Base-by-base conservation (phyloP, 2,329 filamentous ascomycete species). In the Ophiosphaerella herpotricha region DNA sequence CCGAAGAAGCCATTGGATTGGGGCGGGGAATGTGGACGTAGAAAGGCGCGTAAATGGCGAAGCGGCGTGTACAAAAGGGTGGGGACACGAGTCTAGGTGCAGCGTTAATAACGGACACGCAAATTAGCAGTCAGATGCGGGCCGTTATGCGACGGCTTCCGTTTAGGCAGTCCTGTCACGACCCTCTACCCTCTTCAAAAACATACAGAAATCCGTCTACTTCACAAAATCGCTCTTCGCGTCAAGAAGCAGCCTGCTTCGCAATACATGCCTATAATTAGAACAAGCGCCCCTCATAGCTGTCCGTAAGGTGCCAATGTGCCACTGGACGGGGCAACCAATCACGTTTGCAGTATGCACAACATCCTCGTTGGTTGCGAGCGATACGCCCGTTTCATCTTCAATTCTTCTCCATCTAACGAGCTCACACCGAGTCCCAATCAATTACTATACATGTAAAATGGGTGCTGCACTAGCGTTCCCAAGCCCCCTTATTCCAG, bases 401-500 rank as follows among this genome's bases (percentile, higher is more conserved):
- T 60, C 42, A 40, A 57, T 62, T 57, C 53, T 53, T 57, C 51
- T 59, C 40, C 35, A 33, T 38, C 51, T 47, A 53, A 46, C 29
- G 50, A 43, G 52, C 52, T 53, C 56, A 45, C 53, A 46, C 53
- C 60, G 54, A 58, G 44, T 56, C 50, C 55, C 52, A 60, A 49
- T 53, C 50, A 41, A 60, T 40, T 70, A 68, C 60, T 64, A 52
- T 70, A 70, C 66, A 67, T 39, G 51, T 57, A 55, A 52, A 50
- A 52, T 58, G 58, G 61, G 63, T 67, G 67, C 66, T 69, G 67
- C 67, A 61, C 67, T 69, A 71, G 67, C 65, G 33, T 64, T 61
- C 64, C 63, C 57, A 60, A 52, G 53, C 47, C 26, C 55, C 56
- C 55, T 50, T 54, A 55, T 52, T 53, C 48, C 51, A 47, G 34